These are phyloP conservation scores for Lophium mytilinum DNA, from an alignment of 495 filamentous ascomycete species.

Conservation along the genomic window DNA sequence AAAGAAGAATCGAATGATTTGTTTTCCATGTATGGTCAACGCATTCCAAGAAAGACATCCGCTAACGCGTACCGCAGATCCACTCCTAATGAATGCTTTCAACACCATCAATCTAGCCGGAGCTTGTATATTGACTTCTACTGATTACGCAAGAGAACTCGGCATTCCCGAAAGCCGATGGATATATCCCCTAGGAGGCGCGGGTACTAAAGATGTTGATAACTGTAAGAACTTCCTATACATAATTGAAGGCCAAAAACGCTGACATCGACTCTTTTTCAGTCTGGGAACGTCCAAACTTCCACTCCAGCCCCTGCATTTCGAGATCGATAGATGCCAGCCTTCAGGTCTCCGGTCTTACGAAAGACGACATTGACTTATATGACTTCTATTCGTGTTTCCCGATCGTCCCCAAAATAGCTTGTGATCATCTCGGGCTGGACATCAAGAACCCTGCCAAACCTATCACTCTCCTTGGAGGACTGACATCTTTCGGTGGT, in stretches of 20 bases:
- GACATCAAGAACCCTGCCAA: slow-evolving; percentile 35
- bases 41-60: background rate
- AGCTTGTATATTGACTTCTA: slow-evolving; percentile 46
- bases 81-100: slow-evolving; percentile 54
- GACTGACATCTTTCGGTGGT: slow-evolving; percentile 51
- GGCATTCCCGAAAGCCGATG: slow-evolving; percentile 42
- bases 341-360: slow-evolving; percentile 31
- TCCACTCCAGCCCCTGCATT: slow-evolving; percentile 42
- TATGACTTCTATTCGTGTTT: slow-evolving; percentile 55
- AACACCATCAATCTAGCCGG: slow-evolving; percentile 49
- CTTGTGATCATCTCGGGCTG: slow-evolving; percentile 44
- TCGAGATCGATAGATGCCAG: slow-evolving; percentile 43
- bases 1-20: slow-evolving; percentile 48
- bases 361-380: slow-evolving; percentile 41
- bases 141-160: slow-evolving; percentile 41
- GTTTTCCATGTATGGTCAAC: slow-evolving; percentile 39
- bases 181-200: slow-evolving; percentile 51
- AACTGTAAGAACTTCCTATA: slow-evolving; percentile 32
- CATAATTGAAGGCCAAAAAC: background rate
- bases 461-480: slow-evolving; percentile 47
- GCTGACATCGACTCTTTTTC: background rate
- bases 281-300: slow-evolving; percentile 51
- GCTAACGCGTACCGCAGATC: slow-evolving; percentile 35
- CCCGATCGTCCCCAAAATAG: slow-evolving; percentile 52
- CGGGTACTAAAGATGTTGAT: slow-evolving; percentile 42